Evolutionary conservation across 345 rosid species (phyloP).

Genomic region (Eucalyptus grandis): DNA sequence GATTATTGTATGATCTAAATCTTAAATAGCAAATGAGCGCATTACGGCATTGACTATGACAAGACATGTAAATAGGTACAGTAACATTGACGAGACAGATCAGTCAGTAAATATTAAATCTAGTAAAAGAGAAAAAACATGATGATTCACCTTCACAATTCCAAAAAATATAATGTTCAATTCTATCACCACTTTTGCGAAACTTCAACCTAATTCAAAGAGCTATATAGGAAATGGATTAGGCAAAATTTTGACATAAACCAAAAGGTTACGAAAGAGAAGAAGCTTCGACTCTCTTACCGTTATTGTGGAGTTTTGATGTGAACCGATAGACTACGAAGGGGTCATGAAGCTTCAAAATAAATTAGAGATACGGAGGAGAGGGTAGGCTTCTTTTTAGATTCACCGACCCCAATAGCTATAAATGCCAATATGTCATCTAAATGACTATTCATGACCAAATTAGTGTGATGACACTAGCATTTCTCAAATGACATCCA

Average conservation of each 20-base stretch:
- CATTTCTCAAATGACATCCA: background rate
- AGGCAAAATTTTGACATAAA: background rate
- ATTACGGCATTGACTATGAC: too few relatives aligned
- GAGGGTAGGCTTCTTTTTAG: too few relatives aligned
- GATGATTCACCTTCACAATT: background rate
- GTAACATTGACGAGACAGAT: accelerated
- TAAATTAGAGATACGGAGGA: too few relatives aligned
- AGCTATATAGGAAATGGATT: background rate
- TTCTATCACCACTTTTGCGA: background rate
- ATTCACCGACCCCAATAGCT: background rate
- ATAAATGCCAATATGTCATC: background rate
- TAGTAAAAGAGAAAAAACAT: background rate
- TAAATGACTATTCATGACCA: background rate
- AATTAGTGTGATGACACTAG: background rate
- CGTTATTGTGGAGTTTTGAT: too few relatives aligned
- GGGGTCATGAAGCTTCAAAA: background rate
- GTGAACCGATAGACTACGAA: too few relatives aligned
- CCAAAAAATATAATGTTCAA: too few relatives aligned
- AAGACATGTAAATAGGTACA: background rate
- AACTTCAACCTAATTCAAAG: background rate
- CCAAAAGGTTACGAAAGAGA: background rate
- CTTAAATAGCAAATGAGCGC: background rate
- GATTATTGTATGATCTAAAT: too few relatives aligned
- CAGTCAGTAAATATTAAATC: accelerated
- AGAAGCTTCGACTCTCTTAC: background rate